Conservation (phyloP, 352 stramenopile genomes). For the Plasmopara halstedii region DNA sequence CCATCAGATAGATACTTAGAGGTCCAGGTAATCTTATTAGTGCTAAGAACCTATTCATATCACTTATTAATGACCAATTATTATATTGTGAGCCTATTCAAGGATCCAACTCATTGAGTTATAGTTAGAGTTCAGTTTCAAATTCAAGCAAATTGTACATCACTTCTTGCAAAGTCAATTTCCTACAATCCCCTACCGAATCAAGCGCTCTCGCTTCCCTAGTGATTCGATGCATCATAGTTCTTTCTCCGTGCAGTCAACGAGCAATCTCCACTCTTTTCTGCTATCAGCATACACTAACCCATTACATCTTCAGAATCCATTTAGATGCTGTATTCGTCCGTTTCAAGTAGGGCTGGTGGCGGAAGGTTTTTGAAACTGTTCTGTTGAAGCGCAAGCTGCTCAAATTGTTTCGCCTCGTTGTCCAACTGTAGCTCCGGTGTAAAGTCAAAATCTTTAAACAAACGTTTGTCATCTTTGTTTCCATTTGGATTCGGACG, state of each 20-base stretch:
- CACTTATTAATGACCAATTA: too few relatives aligned
- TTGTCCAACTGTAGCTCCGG: conserved; percentile 72
- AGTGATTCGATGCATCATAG: background rate
- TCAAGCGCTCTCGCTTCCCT: background rate
- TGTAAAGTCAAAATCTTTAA: conserved; percentile 84
- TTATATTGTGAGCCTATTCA: too few relatives aligned
- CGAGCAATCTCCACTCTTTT: background rate
- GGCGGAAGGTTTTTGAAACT: conserved; percentile 76
- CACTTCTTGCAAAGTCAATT: too few relatives aligned
- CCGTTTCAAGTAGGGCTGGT: conserved; percentile 58
- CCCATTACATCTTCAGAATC: background rate
- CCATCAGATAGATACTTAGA: too few relatives aligned
- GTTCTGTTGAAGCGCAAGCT: conserved; percentile 72
- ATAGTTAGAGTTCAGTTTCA: too few relatives aligned
- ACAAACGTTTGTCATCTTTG: conserved; percentile 70
- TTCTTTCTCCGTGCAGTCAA: background rate
- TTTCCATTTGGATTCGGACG: conserved; percentile 41
- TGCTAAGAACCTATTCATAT: too few relatives aligned
- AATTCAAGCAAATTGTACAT: too few relatives aligned
- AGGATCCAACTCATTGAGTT: too few relatives aligned
- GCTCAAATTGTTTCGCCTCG: conserved; percentile 81
- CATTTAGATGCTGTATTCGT: conserved; percentile 79
- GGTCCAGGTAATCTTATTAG: too few relatives aligned
- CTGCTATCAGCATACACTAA: background rate
- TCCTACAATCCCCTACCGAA: background rate